These are phyloP conservation scores for Apophysomyces ossiformis DNA, from an alignment of 371 early-diverging fungal genomes.

Conservation along the genomic window DNA sequence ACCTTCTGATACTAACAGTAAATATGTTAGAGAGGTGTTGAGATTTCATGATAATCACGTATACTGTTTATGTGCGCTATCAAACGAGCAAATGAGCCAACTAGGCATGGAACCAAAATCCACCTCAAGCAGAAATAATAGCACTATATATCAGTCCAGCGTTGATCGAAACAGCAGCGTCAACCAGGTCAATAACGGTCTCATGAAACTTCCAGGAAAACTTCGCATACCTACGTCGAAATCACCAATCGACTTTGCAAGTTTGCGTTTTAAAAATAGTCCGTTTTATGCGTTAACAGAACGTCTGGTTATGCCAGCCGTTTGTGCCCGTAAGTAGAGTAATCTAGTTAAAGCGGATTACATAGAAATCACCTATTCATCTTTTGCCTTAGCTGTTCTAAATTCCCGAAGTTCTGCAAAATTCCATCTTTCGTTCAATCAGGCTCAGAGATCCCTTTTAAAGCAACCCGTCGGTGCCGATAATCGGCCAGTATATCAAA, in stretches of 20 bases:
- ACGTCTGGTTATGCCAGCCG: neutral
- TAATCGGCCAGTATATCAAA: constrained; percentile 9
- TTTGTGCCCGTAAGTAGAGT: constrained; percentile 1
- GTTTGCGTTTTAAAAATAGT: neutral
- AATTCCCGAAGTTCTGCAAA: neutral
- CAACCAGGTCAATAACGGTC: neutral
- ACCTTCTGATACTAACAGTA: neutral
- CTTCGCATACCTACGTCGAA: neutral
- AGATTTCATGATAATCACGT: neutral
- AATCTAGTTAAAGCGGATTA: neutral
- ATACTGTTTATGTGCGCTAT: neutral
- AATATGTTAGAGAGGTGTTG: neutral
- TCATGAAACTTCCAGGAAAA: neutral
- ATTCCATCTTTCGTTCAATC: neutral
- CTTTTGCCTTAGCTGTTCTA: neutral
- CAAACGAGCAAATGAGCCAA: neutral
- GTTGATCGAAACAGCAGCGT: too few relatives aligned
- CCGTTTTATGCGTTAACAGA: neutral
- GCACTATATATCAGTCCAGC: too few relatives aligned
- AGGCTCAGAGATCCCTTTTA: neutral
- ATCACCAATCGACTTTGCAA: neutral
- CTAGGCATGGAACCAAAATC: neutral
- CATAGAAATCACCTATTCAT: neutral
- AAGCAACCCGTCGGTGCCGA: neutral
- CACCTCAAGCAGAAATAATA: too few relatives aligned